Evolutionary conservation across 306 rosid species (phyloP).

Genomic region (Pyrus betulifolia): DNA sequence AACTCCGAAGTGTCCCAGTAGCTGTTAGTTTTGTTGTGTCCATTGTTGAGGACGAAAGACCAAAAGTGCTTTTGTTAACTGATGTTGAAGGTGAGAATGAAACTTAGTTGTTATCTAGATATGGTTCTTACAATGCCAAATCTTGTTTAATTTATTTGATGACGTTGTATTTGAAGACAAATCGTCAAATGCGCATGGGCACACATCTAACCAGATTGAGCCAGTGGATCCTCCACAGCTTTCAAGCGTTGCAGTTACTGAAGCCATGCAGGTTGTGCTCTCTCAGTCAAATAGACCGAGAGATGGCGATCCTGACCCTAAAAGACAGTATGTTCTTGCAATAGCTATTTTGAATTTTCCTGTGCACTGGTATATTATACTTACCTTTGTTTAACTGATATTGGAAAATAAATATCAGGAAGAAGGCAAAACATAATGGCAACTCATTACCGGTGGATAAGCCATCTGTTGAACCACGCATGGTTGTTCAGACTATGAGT

Average conservation of each 20-base stretch:
- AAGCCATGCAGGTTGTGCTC: conserved; percentile 34
- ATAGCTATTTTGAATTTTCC: not conserved
- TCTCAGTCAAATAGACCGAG: conserved; percentile 28
- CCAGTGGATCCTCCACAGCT: conserved; percentile 24
- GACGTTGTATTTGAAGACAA: conserved; percentile 36
- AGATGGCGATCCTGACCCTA: conserved; percentile 48
- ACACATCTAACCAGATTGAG: conserved; percentile 30
- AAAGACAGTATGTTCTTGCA: conserved; percentile 61
- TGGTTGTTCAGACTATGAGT: conserved; percentile 63
- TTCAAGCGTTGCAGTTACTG: conserved; percentile 32
- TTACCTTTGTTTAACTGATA: conserved; percentile 16
- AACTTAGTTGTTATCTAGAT: conserved; percentile 18
- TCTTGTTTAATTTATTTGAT: conserved; percentile 27
- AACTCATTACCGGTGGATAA: conserved; percentile 29
- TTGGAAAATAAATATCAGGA: conserved; percentile 39
- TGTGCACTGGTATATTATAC: conserved; percentile 4
- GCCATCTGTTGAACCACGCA: conserved; percentile 44
- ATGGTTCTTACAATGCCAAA: conserved; percentile 17
- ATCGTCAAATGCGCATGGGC: conserved; percentile 33
- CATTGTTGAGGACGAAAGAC: conserved; percentile 35
- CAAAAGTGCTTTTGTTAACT: conserved; percentile 29
- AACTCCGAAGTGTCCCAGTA: conserved; percentile 39
- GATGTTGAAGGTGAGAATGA: conserved; percentile 43
- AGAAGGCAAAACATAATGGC: conserved; percentile 37
- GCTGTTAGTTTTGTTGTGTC: conserved; percentile 44